phyloP scores from a whole-genome alignment of 2,329 filamentous ascomycete species.

The Fusarium mundagurra region DNA sequence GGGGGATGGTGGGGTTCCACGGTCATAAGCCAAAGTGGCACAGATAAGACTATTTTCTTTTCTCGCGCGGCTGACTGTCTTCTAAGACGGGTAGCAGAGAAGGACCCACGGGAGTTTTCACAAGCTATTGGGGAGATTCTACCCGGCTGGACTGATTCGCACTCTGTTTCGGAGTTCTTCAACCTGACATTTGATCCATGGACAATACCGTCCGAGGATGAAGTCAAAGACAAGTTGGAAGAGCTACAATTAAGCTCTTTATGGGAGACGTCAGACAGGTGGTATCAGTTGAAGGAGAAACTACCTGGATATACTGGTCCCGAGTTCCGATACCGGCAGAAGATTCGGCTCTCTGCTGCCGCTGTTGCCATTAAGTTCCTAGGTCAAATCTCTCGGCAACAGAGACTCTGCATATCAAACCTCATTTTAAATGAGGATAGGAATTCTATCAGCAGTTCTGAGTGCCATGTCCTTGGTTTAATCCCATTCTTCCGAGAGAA shows the following conservation, averaged over 20 bases:
- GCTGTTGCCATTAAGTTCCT: constrained; percentile 15
- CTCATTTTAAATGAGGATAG: constrained; percentile 9
- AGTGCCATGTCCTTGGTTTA: neutral
- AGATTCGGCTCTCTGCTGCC: constrained; percentile 1
- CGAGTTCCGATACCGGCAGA: neutral
- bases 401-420: neutral
- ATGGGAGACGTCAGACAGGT: neutral
- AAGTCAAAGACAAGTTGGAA: neutral
- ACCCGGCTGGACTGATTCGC: neutral
- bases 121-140: neutral
- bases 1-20: neutral
- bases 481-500: constrained; percentile 26
- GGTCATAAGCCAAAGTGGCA: neutral
- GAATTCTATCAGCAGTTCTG: neutral
- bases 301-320: neutral
- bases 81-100: neutral
- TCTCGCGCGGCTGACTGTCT: neutral
- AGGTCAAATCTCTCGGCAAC: neutral
- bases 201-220: neutral
- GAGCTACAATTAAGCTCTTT: neutral
- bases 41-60: neutral
- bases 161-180: neutral
- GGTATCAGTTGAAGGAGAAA: neutral
- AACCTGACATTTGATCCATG: neutral
- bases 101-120: neutral